Evolutionary conservation across 768 basidiomycete genomes (phyloP), one percentile per base, ranked within the genome.

Genomic region (Calocera viscosa): DNA sequence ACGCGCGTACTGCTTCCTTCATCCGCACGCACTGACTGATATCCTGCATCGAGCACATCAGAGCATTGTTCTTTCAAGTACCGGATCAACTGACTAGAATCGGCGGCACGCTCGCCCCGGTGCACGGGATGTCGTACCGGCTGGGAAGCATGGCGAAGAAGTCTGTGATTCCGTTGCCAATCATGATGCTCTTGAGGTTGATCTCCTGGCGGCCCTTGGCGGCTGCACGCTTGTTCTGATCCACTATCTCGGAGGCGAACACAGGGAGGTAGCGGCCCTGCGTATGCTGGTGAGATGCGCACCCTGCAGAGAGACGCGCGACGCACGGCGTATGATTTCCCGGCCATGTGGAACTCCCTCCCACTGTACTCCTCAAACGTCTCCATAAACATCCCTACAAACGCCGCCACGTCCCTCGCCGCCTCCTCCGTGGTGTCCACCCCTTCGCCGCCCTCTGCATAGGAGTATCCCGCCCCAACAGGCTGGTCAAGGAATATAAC

Each of bases 351-450:
- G 49, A 92, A 79, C 0, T 82, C 77, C 26, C 89, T 76, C 1
- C 87, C 87, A 63, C 83, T 73, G 75, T 88, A 90, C 69, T 89
- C 82, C 16, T 80, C 78, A 77, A 91, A 93, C 0, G 86, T 85
- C 69, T 90, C 86, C 70, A 90, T 89, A 76, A 91, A 90, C 66
- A 92, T 86, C 1, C 83, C 78, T 65, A 91, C 78, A 75, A 91
- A 91, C 0, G 89, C 86, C 63, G 86, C 80, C 40, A 91, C 78
- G 71, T 91, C 87, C 69, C 82, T 83, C 2, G 89, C 87, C 0
- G 90, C 90, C n/a, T 85, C 85, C 75, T 91, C 89, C 0, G 90
- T 88, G 0, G 87, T 90, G 67, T 83, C 84, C 19, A 89, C 78
- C 0, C 80, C 83, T 76, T 89, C 83, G 1, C 84, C 86, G 68